Conservation (phyloP, 2,329 filamentous ascomycete genomes). For the Microthyrium microscopicum region DNA sequence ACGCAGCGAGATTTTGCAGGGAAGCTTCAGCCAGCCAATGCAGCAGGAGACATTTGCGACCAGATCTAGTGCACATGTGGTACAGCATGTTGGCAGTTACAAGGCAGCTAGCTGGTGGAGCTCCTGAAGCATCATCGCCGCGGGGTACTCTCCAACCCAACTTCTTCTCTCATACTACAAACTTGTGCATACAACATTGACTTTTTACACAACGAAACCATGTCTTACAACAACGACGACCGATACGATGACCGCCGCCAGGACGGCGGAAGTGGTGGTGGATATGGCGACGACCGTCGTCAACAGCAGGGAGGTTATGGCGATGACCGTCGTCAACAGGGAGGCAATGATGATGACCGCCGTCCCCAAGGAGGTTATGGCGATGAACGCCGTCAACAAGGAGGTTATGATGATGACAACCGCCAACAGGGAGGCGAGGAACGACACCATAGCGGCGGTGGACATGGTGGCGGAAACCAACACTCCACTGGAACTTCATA, state of each 20-base stretch:
- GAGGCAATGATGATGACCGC: neutral
- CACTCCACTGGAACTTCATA: conserved; percentile 26
- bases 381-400: neutral
- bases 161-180: too few relatives aligned
- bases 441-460: conserved; percentile 1
- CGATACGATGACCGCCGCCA: conserved; percentile 5
- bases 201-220: too few relatives aligned
- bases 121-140: too few relatives aligned
- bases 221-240: conserved; percentile 19
- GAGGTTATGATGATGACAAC: neutral
- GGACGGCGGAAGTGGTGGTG: conserved; percentile 1
- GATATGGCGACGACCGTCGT: conserved; percentile 5
- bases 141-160: too few relatives aligned
- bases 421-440: conserved; percentile 1
- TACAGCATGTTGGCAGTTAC: too few relatives aligned
- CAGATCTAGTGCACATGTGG: too few relatives aligned
- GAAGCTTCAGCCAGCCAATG: too few relatives aligned
- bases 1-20: too few relatives aligned
- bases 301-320: conserved; percentile 19
- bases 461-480: conserved; percentile 5
- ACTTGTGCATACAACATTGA: too few relatives aligned
- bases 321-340: conserved; percentile 21
- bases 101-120: too few relatives aligned
- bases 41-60: too few relatives aligned
- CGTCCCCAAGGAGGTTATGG: neutral